phyloP scores from a whole-genome alignment of 306 rosid genomes.

The Rubus parviflorus region DNA sequence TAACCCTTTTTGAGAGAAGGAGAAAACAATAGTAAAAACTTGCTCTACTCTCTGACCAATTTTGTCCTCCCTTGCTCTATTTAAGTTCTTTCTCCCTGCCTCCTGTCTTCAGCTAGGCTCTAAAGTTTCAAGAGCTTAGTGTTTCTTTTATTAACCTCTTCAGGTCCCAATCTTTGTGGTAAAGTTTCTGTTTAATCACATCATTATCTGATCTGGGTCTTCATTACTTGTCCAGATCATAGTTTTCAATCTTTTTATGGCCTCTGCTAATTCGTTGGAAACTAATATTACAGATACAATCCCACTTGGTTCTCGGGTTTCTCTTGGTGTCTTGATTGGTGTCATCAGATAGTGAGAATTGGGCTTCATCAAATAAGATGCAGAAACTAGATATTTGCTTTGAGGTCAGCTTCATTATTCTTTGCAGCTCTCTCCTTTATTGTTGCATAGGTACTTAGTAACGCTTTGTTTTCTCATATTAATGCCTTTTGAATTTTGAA shows the following conservation, averaged over 20 bases:
- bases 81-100: slow-evolving; percentile 27
- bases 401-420: slow-evolving; percentile 44
- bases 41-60: slow-evolving; percentile 1
- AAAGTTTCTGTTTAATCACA: slow-evolving; percentile 22
- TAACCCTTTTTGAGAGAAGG: too few relatives aligned
- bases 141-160: slow-evolving; percentile 28
- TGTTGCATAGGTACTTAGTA: neutral
- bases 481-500: neutral
- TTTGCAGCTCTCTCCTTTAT: slow-evolving; percentile 25
- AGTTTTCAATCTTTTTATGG: slow-evolving; percentile 16
- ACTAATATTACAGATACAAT: slow-evolving; percentile 21
- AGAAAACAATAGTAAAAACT: too few relatives aligned
- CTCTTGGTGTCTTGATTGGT: slow-evolving; percentile 25
- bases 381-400: slow-evolving; percentile 17
- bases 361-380: slow-evolving; percentile 32
- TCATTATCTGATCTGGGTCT: slow-evolving; percentile 45
- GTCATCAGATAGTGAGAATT: slow-evolving; percentile 34
- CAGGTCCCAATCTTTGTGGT: slow-evolving; percentile 33
- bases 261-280: slow-evolving; percentile 31
- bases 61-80: slow-evolving; percentile 27
- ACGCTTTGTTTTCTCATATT: slow-evolving; percentile 3
- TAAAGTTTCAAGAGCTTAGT: slow-evolving; percentile 25
- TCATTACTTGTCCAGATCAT: slow-evolving; percentile 34
- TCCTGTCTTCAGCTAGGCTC: slow-evolving; percentile 32
- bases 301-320: slow-evolving; percentile 31